Evolutionary conservation across 371 early-diverging fungal genomes (phyloP), one percentile per base, ranked within the genome.

Genomic region (Syncephalis fuscata): DNA sequence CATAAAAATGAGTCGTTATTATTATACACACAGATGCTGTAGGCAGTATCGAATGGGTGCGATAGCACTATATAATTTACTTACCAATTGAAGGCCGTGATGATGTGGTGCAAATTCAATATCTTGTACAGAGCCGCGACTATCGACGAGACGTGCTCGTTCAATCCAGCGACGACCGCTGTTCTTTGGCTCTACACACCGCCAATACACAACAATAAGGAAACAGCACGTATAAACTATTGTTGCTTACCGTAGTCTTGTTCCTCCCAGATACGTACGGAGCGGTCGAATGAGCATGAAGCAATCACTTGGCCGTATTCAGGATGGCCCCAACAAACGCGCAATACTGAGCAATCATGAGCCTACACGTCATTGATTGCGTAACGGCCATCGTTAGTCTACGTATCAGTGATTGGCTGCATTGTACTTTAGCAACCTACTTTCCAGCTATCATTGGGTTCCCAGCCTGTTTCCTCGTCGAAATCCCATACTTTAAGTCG

Each of bases 261-360:
- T 59, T 92, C 92, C 55, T 91, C 88, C 87, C 89, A 92, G 19
- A 95, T 82, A 51, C 78, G 73, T 2, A 92, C 85, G 19, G 80
- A 79, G 22, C 89, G 68, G 61, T 95, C 95, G 55, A 88, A 80
- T 17, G 92, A 90, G 52, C 89, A 88, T 9, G 87, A 80, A 0
- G 93, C 93, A 50, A 95, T 68, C 3, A 92, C 73, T 55, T 85
- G 85, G 1, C 93, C 93, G 55, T 80, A 92, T 57, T 92, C 92
- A 7, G 95, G 93, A 65, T 88, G 84, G 8, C 89, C 85, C 90
- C 91, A 94, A 44, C 75, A 61, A 3, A 86, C 82, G 56, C 79
- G 82, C 14, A 91, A 58, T 15, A 92, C 74, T 1, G 87, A 82
- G 21, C 82, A 70, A 51, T 90, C 92, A 62, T 92, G 95, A 15